These are phyloP conservation scores for Claviceps lovelessii DNA, from an alignment of 2,329 filamentous ascomycete genomes.

Conservation along the genomic window DNA sequence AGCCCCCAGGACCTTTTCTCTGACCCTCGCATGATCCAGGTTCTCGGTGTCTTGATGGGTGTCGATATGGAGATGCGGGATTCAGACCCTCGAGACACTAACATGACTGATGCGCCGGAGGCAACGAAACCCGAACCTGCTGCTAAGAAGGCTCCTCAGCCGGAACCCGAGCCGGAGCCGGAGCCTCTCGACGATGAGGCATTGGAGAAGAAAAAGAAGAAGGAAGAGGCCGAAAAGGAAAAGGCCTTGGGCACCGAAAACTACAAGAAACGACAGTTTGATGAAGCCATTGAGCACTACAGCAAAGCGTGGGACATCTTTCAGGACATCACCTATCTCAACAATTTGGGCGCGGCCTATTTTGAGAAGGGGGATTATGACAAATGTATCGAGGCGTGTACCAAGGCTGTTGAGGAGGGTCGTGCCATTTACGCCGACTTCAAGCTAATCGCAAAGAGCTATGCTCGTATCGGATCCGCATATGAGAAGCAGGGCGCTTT, in stretches of 20 bases:
- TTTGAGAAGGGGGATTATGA: conserved; percentile 95
- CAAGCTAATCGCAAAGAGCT: conserved; percentile 97
- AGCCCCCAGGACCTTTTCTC: conserved; percentile 66
- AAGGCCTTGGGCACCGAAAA: conserved; percentile 86
- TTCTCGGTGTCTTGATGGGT: conserved; percentile 84
- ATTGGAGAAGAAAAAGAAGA: conserved; percentile 71
- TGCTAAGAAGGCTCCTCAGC: conserved; percentile 40
- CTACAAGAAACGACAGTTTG: conserved; percentile 98
- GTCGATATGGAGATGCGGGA: conserved; percentile 61
- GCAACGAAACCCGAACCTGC: conserved; percentile 29
- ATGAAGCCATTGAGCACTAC: conserved; percentile 89
- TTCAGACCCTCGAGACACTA: conserved; percentile 40
- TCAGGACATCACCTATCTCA: conserved; percentile 96
- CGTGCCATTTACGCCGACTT: conserved; percentile 86
- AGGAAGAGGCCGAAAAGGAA: conserved; percentile 84
- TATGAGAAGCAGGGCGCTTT: conserved; percentile 85
- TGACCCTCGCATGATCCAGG: conserved; percentile 84
- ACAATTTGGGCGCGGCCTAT: conserved; percentile 85
- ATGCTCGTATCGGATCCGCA: conserved; percentile 82
- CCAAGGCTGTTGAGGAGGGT: conserved; percentile 79
- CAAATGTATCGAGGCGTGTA: conserved; percentile 72
- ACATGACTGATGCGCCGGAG: conserved; percentile 56
- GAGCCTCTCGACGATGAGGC: conserved; percentile 71
- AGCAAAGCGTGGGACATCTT: conserved; percentile 82
- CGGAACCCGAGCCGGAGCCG: conserved; percentile 40